Conservation (phyloP, 108 stramenopile species). For the Discostella stelligeroides region DNA sequence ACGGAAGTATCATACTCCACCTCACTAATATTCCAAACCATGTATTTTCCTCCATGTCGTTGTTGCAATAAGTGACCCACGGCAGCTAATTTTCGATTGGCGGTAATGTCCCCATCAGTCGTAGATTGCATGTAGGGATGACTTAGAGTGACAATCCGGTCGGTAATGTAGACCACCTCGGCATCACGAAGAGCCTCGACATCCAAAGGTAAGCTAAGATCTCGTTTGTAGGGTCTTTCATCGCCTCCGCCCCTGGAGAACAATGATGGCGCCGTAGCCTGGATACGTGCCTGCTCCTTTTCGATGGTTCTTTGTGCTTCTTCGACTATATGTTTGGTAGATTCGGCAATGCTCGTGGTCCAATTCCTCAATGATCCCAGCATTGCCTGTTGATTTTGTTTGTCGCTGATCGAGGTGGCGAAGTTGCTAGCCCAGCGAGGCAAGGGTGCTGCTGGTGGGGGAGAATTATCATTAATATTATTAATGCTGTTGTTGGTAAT, state of each 20-base stretch:
- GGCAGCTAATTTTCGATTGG: constrained; percentile 74
- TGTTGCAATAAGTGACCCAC: constrained; percentile 75
- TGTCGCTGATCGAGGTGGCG: constrained; percentile 30
- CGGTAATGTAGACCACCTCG: constrained; percentile 86
- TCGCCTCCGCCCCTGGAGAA: constrained; percentile 16
- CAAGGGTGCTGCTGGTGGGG: constrained; percentile 14
- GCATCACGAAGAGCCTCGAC: constrained; percentile 75
- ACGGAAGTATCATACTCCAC: constrained; percentile 85
- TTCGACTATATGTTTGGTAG: constrained; percentile 33
- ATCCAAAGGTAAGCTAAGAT: constrained; percentile 65
- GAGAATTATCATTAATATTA: background rate
- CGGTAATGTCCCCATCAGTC: constrained; percentile 63
- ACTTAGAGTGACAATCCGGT: constrained; percentile 76
- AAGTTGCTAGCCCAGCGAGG: constrained; percentile 26
- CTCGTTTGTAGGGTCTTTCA: constrained; percentile 49
- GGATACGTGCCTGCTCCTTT: constrained; percentile 40
- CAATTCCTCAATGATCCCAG: constrained; percentile 26
- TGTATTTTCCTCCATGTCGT: constrained; percentile 76
- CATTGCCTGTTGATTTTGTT: constrained; percentile 26
- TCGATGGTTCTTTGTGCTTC: constrained; percentile 38
- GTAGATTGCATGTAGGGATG: constrained; percentile 75
- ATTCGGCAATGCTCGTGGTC: constrained; percentile 26
- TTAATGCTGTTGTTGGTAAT: too few species aligned
- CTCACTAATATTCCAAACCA: constrained; percentile 97
- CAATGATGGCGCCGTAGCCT: constrained; percentile 27